phyloP scores from a whole-genome alignment of 2,329 filamentous ascomycete species.

The Penicillium sp. region DNA sequence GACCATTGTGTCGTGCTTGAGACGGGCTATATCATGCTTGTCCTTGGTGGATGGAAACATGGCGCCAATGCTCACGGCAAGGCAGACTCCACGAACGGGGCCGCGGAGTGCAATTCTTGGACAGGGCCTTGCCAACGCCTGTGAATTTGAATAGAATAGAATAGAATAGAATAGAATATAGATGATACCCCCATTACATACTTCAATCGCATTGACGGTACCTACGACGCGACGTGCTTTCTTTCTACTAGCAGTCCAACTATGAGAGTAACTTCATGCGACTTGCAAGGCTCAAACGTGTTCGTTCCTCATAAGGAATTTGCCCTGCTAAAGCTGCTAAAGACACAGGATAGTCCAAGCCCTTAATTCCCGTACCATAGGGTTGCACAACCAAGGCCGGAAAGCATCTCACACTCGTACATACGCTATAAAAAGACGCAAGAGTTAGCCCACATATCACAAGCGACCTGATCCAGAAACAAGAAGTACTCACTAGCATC shows the following conservation, averaged over 20 bases:
- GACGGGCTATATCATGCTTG: neutral
- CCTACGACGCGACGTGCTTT: neutral
- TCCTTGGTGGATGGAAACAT: neutral
- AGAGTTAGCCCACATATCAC: constrained; percentile 11
- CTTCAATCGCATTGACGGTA: neutral
- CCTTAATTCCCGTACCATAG: neutral
- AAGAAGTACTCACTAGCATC: constrained; percentile 80
- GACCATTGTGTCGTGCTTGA: neutral
- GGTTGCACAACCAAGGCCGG: neutral
- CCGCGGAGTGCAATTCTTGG: neutral
- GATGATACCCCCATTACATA: neutral
- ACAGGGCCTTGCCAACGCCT: neutral
- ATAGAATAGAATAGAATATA: neutral
- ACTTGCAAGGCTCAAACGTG: neutral
- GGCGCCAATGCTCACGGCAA: too few relatives aligned
- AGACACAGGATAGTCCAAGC: constrained; percentile 1
- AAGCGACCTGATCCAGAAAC: neutral
- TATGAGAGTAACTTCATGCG: neutral
- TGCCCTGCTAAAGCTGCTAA: constrained; percentile 3
- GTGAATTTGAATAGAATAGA: neutral
- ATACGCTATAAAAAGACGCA: constrained; percentile 27
- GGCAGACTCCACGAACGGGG: neutral
- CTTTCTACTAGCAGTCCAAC: neutral
- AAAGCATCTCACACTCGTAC: constrained; percentile 26
- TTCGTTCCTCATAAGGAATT: constrained; percentile 12